Base-by-base conservation (phyloP, 2,329 filamentous ascomycete genomes). In the Penicillium concentricum region DNA sequence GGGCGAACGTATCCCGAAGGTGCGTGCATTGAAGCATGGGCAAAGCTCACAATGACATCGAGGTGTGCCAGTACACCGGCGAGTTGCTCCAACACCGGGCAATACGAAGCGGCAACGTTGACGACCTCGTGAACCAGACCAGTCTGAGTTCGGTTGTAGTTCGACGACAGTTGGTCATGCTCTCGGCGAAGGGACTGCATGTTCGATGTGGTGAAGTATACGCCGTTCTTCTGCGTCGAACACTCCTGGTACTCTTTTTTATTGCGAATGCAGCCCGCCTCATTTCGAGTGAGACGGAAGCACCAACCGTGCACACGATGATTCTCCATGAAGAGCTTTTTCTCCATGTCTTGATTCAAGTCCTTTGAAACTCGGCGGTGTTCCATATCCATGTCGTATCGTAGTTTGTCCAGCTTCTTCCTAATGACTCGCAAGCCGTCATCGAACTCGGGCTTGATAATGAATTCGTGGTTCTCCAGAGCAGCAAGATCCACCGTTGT, bases 401-500 rank as follows among this genome's bases (percentile, higher is more conserved):
- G 87, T 28, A 96, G 79, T 69, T 88, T 91, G 70, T 97, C 93
- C 2, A 99, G 85, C 71, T 93, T 94, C 77, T 90, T 92, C 51
- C 91, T 87, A 65, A 99, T 95, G n/a, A 90, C 86, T 18, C 89
- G 86, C 37, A 99, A 80, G 53, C 87, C 84, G 57, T 97, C 92
- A 68, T 99, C 94, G 62, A 97, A 99, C 70, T 99, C 94, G 0
- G 95, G 90, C 76, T 97, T 99, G 82, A 99, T 99, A 67, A 97
- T 93, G 76, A 95, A 99, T 72, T 99, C 94, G 70, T 99, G 94
- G 64, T 94, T 92, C 68, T 99, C 93, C 12, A 99, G 84, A 3
- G 94, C 94, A 56, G 96, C 91, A 0, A 99, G 84, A 69, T 99
- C 94, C 15, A 99, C 92, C 0, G 95, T 99, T 2, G 94, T 96